A percentile compares a stretch with the other conserved stretches of the same genome.
phyloP scores from a whole-genome alignment of 371 early-diverging fungal species.

The Coemansia sp. region DNA sequence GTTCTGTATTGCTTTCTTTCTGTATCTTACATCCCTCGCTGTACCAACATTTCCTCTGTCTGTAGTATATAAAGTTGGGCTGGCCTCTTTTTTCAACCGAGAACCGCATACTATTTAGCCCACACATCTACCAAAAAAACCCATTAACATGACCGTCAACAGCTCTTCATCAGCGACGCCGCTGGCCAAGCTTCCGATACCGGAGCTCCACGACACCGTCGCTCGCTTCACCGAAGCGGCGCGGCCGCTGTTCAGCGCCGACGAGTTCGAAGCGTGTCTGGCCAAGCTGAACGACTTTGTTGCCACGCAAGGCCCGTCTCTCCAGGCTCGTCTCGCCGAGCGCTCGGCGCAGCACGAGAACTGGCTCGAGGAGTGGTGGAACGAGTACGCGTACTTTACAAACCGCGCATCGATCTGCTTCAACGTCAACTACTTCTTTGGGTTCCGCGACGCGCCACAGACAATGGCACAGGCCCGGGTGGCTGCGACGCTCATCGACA shows the following conservation, averaged over 20 bases:
- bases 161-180: not conserved
- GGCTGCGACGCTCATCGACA: conserved; percentile 49
- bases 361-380: conserved; percentile 56
- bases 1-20: not conserved
- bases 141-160: not conserved
- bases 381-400: conserved; percentile 54
- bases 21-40: not conserved
- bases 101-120: too few relatives aligned
- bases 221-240: conserved; percentile 77
- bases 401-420: conserved; percentile 55
- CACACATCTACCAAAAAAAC: too few relatives aligned
- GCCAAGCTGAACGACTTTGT: conserved; percentile 65
- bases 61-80: not conserved
- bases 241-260: conserved; percentile 68
- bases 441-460: conserved; percentile 44
- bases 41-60: not conserved
- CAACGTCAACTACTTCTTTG: conserved; percentile 57
- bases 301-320: conserved; percentile 75
- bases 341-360: conserved; percentile 43
- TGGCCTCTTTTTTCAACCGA: not conserved
- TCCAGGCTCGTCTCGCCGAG: conserved; percentile 80
- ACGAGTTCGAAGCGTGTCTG: conserved; percentile 72
- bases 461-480: conserved; percentile 37
- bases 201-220: conserved; percentile 77
- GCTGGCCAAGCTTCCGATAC: conserved; percentile 87